Evolutionary conservation across 129 eudicot species (phyloP).

Genomic region (Sambucus nigra): DNA sequence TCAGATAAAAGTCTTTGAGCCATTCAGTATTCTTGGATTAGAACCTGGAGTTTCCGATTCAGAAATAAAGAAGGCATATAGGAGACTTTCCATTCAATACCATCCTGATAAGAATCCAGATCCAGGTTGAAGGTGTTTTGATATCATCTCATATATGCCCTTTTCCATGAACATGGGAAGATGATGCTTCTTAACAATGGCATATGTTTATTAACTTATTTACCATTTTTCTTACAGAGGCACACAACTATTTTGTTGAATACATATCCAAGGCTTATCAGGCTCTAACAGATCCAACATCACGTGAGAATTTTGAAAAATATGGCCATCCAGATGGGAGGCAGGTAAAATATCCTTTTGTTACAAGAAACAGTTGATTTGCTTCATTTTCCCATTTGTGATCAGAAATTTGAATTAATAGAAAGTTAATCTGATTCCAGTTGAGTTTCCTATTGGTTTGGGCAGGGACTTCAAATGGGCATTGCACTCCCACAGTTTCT

Average conservation of each 20-base stretch:
- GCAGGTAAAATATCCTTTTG: slow-evolving; percentile 46
- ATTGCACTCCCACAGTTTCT: slow-evolving; percentile 88
- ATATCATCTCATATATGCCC: background rate
- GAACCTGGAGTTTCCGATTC: slow-evolving; percentile 85
- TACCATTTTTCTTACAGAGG: slow-evolving; percentile 43
- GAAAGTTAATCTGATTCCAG: background rate
- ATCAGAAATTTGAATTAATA: slow-evolving; percentile 1
- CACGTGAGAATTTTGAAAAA: slow-evolving; percentile 91
- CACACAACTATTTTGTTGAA: slow-evolving; percentile 82
- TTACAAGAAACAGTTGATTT: background rate
- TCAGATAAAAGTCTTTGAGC: slow-evolving; percentile 81
- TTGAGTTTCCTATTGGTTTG: slow-evolving; percentile 2
- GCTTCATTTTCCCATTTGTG: slow-evolving; percentile 3
- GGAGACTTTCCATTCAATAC: slow-evolving; percentile 82
- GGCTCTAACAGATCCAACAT: slow-evolving; percentile 82
- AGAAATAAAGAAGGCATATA: slow-evolving; percentile 85
- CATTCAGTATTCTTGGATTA: slow-evolving; percentile 87
- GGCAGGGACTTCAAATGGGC: slow-evolving; percentile 98
- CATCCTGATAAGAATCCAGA: slow-evolving; percentile 99
- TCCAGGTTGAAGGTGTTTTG: slow-evolving; percentile 66
- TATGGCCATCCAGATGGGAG: slow-evolving; percentile 99
- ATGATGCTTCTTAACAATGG: background rate
- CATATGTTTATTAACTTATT: slow-evolving; percentile 12
- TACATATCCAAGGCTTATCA: slow-evolving; percentile 92
- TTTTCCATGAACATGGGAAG: background rate